Evolutionary conservation across 305 asterid genomes (phyloP).

Genomic region (Fraxinus albicans): DNA sequence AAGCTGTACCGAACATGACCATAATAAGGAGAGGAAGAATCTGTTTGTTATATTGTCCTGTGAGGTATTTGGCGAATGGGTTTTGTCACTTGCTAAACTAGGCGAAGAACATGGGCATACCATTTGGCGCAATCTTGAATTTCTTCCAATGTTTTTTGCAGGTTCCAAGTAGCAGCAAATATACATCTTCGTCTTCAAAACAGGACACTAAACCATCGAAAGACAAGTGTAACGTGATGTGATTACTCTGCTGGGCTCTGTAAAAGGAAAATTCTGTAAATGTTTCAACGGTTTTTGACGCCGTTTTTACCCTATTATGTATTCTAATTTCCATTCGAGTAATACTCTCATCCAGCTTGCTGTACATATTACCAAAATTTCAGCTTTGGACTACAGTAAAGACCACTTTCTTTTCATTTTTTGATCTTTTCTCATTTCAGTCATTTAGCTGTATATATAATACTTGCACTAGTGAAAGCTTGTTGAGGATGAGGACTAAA

Average conservation of each 20-base stretch:
- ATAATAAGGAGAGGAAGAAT: not conserved
- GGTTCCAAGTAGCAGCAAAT: slow-evolving; percentile 51
- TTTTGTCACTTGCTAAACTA: not conserved
- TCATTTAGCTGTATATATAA: not conserved
- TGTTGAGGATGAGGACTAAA: not conserved
- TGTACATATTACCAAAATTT: not conserved
- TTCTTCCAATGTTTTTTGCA: slow-evolving; percentile 28
- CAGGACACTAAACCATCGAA: slow-evolving; percentile 63
- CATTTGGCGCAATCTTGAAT: not conserved
- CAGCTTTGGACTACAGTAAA: not conserved
- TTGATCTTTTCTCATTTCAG: not conserved
- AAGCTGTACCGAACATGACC: too few relatives aligned
- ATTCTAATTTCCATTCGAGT: not conserved
- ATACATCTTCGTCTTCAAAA: slow-evolving; percentile 45
- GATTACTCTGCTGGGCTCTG: slow-evolving; percentile 13
- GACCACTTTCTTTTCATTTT: not conserved
- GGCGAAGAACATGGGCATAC: not conserved
- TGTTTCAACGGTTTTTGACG: slow-evolving; percentile 21
- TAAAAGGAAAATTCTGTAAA: slow-evolving; percentile 11
- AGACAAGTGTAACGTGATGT: slow-evolving; percentile 77
- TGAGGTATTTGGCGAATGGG: not conserved
- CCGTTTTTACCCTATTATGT: not conserved
- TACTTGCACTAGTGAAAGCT: not conserved
- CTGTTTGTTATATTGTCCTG: not conserved
- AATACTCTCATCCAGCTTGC: not conserved